These are phyloP conservation scores for Claviceps spartinae DNA, from an alignment of 2,329 filamentous ascomycete species.

Conservation along the genomic window DNA sequence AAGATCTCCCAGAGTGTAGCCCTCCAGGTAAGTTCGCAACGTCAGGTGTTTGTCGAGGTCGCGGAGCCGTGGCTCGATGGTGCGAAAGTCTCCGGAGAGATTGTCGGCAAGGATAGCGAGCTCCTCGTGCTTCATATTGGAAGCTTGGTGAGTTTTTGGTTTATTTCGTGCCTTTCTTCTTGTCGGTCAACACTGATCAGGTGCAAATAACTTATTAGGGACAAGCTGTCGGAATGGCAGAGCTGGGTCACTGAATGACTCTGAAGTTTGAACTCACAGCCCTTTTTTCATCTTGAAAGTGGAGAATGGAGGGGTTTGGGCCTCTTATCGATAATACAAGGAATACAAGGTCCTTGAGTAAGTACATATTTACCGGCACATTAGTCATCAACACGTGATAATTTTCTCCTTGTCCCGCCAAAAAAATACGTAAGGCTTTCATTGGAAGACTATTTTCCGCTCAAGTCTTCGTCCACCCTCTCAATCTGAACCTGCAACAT, in stretches of 20 bases:
- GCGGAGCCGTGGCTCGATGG: slow-evolving; percentile 58
- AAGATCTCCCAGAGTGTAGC: slow-evolving; percentile 61
- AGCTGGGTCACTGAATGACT: not conserved
- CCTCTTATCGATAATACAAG: not conserved
- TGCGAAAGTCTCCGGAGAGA: slow-evolving; percentile 61
- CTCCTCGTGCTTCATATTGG: slow-evolving; percentile 43
- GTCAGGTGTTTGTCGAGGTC: slow-evolving; percentile 79
- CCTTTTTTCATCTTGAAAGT: slow-evolving; percentile 1
- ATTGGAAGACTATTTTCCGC: no score
- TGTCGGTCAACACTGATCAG: not conserved
- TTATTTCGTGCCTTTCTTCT: not conserved
- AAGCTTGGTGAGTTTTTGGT: not conserved
- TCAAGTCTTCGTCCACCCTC: no score
- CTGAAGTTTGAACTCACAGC: not conserved
- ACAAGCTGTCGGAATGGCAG: not conserved
- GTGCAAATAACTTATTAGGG: not conserved
- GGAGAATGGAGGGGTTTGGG: slow-evolving; percentile 10
- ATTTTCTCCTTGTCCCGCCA: no score
- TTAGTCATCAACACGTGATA: no score
- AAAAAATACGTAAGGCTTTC: no score
- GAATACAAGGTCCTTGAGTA: no score
- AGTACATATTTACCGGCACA: no score
- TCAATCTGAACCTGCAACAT: no score
- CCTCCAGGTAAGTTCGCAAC: slow-evolving; percentile 73
- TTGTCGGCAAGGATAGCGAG: slow-evolving; percentile 36